Evolutionary conservation across 2,329 filamentous ascomycete genomes (phyloP).

Genomic region (Colletotrichum sp.): DNA sequence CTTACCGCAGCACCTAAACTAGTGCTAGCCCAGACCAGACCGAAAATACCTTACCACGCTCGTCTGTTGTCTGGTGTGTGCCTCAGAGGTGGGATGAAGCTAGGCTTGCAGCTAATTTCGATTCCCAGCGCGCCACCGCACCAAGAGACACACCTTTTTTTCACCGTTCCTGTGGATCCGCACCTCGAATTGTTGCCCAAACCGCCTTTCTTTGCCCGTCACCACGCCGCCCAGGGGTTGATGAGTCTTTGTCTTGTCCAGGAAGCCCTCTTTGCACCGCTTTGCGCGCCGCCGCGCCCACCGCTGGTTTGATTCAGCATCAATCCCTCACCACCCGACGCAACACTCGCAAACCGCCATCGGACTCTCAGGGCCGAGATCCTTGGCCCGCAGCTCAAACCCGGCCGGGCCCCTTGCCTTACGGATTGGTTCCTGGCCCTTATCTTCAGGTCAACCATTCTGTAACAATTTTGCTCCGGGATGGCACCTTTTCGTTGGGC

Average conservation of each 20-base stretch:
- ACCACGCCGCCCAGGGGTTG: not conserved
- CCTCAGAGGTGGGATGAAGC: conserved; percentile 15
- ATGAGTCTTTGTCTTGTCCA: not conserved
- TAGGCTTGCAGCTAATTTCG: conserved; percentile 16
- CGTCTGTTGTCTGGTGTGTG: conserved; percentile 9
- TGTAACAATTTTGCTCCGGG: not conserved
- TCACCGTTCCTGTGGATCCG: not conserved
- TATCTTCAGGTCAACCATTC: not conserved
- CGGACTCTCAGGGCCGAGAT: not conserved
- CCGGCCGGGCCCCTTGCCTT: not conserved
- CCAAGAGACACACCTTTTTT: not conserved
- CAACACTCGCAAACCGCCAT: not conserved
- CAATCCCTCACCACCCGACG: not conserved
- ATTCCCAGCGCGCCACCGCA: conserved; percentile 9
- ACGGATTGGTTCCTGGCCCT: not conserved
- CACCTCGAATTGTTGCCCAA: not conserved
- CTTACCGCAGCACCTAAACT: not conserved
- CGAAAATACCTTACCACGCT: not conserved
- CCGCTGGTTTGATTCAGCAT: not conserved
- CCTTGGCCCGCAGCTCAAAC: conserved; percentile 1
- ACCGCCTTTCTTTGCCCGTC: not conserved
- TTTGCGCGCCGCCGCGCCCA: not conserved
- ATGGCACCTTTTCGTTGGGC: not conserved
- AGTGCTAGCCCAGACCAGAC: not conserved
- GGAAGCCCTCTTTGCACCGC: not conserved